Conservation (phyloP, 2,329 filamentous ascomycete genomes). For the Cladosporium sp. region DNA sequence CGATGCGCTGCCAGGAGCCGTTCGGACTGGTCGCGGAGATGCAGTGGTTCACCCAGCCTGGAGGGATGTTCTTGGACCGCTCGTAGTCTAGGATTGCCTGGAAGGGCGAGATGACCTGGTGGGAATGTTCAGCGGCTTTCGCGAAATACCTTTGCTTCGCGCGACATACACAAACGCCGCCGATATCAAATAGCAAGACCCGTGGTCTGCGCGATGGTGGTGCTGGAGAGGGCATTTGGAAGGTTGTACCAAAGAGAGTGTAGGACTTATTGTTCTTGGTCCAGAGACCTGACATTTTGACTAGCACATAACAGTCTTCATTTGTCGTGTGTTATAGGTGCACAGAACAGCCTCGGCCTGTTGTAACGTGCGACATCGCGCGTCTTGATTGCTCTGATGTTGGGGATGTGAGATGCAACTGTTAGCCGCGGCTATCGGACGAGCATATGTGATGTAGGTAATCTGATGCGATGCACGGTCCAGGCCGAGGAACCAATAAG, state of each 20-base stretch:
- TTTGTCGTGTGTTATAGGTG: neutral
- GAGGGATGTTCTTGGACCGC: slow-evolving; percentile 65
- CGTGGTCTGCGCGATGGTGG: slow-evolving; percentile 47
- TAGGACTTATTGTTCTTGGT: slow-evolving; percentile 20
- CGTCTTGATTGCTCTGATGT: no score
- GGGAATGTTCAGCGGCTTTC: neutral
- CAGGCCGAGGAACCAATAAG: no score
- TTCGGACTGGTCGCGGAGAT: slow-evolving; percentile 73
- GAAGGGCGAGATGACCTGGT: slow-evolving; percentile 81
- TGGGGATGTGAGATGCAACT: no score
- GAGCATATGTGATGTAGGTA: neutral
- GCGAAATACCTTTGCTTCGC: neutral
- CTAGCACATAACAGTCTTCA: neutral
- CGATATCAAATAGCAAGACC: slow-evolving; percentile 88
- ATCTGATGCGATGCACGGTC: no score
- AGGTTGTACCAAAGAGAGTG: slow-evolving; percentile 20
- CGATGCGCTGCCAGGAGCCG: slow-evolving; percentile 83
- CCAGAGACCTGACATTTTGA: slow-evolving; percentile 15
- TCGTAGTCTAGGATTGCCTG: slow-evolving; percentile 93
- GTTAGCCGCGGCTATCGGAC: slow-evolving; percentile 10
- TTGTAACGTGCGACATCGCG: neutral
- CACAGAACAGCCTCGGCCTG: neutral
- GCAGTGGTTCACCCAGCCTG: slow-evolving; percentile 86
- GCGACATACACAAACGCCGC: slow-evolving; percentile 84
- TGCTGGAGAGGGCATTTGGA: slow-evolving; percentile 20